Base-by-base conservation (phyloP, 2,329 filamentous ascomycete species). In the Zymoseptoria passerinii region DNA sequence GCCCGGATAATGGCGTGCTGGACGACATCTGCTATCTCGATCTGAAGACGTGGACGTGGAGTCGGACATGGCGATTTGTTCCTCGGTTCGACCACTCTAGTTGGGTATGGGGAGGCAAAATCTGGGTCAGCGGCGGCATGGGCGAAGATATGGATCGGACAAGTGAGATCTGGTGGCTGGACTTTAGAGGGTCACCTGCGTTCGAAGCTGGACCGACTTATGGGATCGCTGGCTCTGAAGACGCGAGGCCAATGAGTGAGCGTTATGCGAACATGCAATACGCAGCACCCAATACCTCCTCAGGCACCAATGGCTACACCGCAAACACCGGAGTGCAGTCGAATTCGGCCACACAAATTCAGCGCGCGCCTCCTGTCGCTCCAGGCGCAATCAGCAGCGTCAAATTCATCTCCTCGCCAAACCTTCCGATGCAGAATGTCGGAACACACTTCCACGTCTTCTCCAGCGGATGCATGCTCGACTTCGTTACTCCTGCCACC, bases 21-120 rank as follows among this genome's bases (percentile, higher is more conserved):
- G 92, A 97, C 71, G 94, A 99, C 70, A 90, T 99, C 54, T 96
- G 91, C 77, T 99, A 95, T 70, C 82, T 99, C 53, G 94, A 99
- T 71, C 79, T 99, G 52, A 96, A 95, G 77, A 97, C 94, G 1
- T 96, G 90, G 80, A 96, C 92, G 0, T 99, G 94, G 94, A 97
- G 92, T 57, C 86, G 90, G 58, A 87, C 90, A 48, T 99, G 94
- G 94, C 89, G 87, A 61, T 99, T 99, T 71, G 92, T 96, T 27
- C 87, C 89, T 53, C 85, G 94, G 48, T 99, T 96, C 71, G 94
- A 99, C 68, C 94, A 99, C 71, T 91, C 90, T 16, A 91, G 89
- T 55, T 96, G 92, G 80, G 87, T 99, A 60, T 96, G 92, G 81
- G 86, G 88, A 57, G 92, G 94, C 62, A 85, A 90, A 50, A 86